Evolutionary conservation across 257 asterid species (phyloP), one percentile per base, ranked within the genome.

Genomic region (Linaria vulgaris): DNA sequence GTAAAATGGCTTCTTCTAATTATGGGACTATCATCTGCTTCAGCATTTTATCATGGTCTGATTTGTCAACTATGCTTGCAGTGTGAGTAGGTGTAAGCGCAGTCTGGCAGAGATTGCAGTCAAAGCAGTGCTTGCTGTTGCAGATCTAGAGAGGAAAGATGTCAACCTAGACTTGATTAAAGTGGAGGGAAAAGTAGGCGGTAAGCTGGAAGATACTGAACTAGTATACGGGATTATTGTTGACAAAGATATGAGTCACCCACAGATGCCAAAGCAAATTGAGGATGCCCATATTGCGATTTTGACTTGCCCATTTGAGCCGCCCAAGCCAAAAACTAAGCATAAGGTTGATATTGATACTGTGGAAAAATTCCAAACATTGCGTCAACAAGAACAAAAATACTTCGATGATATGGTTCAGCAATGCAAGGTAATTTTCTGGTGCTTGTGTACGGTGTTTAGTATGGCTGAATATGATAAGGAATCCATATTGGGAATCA

Each of bases 201-300:
- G 97, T 66, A 92, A 89, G 84, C 78, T 92, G 63, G 97, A 92
- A 85, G 98, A 92, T 67, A 85, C 98, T 2, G 98, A 92, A 63
- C 76, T 89, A 59, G 79, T 92, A 57, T 82, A 87, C 75, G 98
- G 98, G 61, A 89, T 92, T 63, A 68, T 92, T 63, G 90, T 92
- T 10, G 97, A 92, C 82, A 92, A 92, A 73, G 98, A 92, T 63
- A 89, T 87, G 98, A 89, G 97, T 74, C 98, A 92, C 65, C 97
- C 96, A 6, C 98, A 92, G 81, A 89, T 92, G 98, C 97, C 98
- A 12, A 92, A 92, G 75, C 89, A 85, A 70, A 92, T 92, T 25
- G 80, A 82, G 76, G 95, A 92, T 78, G 97, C 96, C 5, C 83
- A 85, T 27, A 88, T 91, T 72, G 98, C 98, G 64, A 91, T 91